These are phyloP conservation scores for Aspergillus texensis DNA, from an alignment of 2,329 filamentous ascomycete species.

Conservation along the genomic window DNA sequence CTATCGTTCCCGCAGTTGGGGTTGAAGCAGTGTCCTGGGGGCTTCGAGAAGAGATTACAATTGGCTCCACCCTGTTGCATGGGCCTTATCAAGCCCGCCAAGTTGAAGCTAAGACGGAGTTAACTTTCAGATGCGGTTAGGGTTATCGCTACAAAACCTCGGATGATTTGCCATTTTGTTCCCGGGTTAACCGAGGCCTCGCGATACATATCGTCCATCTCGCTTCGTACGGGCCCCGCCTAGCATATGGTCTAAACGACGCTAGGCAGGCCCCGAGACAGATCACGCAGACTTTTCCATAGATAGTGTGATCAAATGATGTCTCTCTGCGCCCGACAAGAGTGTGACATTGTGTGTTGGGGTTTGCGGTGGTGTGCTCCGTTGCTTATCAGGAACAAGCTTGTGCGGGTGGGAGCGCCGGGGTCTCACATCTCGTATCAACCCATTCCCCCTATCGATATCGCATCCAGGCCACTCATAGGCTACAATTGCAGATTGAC, in stretches of 20 bases:
- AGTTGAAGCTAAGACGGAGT: constrained; percentile 2
- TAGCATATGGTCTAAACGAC: neutral
- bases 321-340: neutral
- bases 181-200: neutral
- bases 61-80: neutral
- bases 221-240: neutral
- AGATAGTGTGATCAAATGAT: neutral
- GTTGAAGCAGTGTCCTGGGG: neutral
- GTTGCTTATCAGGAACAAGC: constrained; percentile 20
- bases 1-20: neutral
- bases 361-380: neutral
- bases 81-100: neutral
- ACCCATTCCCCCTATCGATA: neutral
- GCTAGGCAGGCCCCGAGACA: neutral
- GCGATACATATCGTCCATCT: too few species aligned
- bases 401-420: constrained; percentile 5
- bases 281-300: neutral
- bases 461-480: neutral
- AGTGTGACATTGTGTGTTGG: neutral
- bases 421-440: neutral
- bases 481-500: too few species aligned
- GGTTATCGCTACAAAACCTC: neutral
- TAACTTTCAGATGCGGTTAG: neutral
- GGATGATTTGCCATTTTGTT: constrained; percentile 6
- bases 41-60: neutral